Evolutionary conservation across 441 rosid genomes (phyloP), one percentile per base, ranked within the genome.

Genomic region (Kokia cookei): DNA sequence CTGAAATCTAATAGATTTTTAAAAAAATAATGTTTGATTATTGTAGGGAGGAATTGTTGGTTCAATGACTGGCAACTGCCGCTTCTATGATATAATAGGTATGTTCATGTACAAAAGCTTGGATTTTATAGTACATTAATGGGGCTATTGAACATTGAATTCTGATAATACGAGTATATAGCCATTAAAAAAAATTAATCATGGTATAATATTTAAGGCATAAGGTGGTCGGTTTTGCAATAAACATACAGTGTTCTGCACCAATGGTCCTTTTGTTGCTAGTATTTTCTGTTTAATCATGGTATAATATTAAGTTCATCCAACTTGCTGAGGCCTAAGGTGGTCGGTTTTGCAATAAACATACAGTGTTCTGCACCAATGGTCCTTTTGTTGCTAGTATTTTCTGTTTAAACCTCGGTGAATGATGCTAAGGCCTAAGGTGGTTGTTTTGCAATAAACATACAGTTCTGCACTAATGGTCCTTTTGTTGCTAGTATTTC

Each of bases 1-100:
- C 29, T 68, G 43, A 26, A 37, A 15, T 62, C 2, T 12, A 14
- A 50, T 69, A 53, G 12, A 48, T 13, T 59, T 15, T 12, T 12
- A 47, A 61, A 64, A 26, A 47, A 47, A 53, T 3, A 45, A 43
- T 27, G 61, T 15, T 51, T 64, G 17, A 26, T 70, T 45, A 47
- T 69, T 65, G 51, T 86, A 88, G 76, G 86, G 88, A 69, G 89
- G 78, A 40, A 82, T 86, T 13, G 86, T 86, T 65, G 92, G 94
- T 71, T 82, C 88, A 17, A 88, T 90, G 84, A 68, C 78, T 8
- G 91, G 92, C 54, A 81, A 77, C 62, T 90, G 94, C 76, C 84
- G 78, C 35, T 84, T 86, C 75, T 90, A 86, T 65, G 78, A 80
- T 72, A 65, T 83, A 9, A 40, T 62, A 40, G 94, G 93, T 89